Evolutionary conservation across 805 yeast genomes (phyloP).

Genomic region (Yarrowia porcina): DNA sequence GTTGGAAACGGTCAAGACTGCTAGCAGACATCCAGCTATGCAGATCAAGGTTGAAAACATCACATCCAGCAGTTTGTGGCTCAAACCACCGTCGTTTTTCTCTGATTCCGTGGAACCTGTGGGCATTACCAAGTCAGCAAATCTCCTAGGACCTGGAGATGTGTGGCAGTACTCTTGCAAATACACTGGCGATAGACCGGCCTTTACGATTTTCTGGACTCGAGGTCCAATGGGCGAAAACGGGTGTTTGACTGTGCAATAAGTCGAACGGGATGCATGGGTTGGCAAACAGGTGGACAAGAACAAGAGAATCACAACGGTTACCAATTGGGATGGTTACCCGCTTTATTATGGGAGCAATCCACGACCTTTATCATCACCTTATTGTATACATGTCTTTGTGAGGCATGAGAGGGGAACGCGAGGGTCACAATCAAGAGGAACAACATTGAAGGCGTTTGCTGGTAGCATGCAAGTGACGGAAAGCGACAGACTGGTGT

Average conservation of each 20-base stretch:
- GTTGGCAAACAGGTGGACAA: too few species aligned
- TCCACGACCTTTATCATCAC: too few species aligned
- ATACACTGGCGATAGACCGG: slow-evolving; percentile 8
- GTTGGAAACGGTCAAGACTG: background rate
- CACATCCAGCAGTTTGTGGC: slow-evolving; percentile 11
- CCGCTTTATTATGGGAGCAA: too few species aligned
- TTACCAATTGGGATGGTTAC: too few species aligned
- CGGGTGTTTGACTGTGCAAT: slow-evolving; percentile 6
- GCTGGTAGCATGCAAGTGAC: too few species aligned
- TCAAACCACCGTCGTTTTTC: slow-evolving; percentile 7
- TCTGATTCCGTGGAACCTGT: slow-evolving; percentile 4
- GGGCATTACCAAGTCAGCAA: background rate
- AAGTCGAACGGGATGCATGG: background rate
- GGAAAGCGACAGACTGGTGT: too few species aligned
- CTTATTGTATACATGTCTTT: too few species aligned
- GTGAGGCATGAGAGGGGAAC: too few species aligned
- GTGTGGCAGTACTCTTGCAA: slow-evolving; percentile 12
- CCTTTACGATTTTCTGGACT: slow-evolving; percentile 14
- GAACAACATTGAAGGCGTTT: too few species aligned
- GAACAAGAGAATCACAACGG: too few species aligned
- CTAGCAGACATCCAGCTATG: slow-evolving; percentile 8
- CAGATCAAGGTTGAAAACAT: slow-evolving; percentile 15
- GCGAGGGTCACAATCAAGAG: too few species aligned
- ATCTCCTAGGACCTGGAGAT: slow-evolving; percentile 7
- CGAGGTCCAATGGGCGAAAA: slow-evolving; percentile 14